Evolutionary conservation across 495 filamentous ascomycete genomes (phyloP), one percentile per base, ranked within the genome.

Genomic region (Aspergillus funiculosus): DNA sequence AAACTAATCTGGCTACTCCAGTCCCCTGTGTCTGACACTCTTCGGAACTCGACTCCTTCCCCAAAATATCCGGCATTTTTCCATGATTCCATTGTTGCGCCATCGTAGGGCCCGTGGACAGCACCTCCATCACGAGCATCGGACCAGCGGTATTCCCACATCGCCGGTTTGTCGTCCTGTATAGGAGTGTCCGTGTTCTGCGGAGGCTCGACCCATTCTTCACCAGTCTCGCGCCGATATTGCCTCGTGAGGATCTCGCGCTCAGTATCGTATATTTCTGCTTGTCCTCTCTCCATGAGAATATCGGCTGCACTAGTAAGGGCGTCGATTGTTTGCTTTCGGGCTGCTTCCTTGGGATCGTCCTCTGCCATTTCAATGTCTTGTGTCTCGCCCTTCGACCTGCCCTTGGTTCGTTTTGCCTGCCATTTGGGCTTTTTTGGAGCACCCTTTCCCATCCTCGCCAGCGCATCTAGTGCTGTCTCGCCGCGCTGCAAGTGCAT

Each of bases 81-180:
- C 92, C 92, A 98, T 0, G 85, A 82, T 34, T 75, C 74, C 92
- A 98, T 98, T 37, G 82, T 88, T 0, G 69, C 54, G 10, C 76
- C 81, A 56, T 94, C 86, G 60, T 90, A 98, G 1, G 90, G 89
- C 0, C 92, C 94, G 63, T 97, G 86, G 24, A 77, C 74, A 37
- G 80, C 74, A 0, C 79, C 87, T 3, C 79, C 83, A 57, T 95
- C 92, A n/a, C 88, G 73, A 30, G 82, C 88, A 55, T 95, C 89
- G 10, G 78, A 81, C 92, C 92, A 97, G 20, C 87, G 70, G 58
- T 85, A 97, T 61, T 97, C 86, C 91, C 91, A 98, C 73, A 81
- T 79, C 45, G 69, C 73, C 11, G 53, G 56, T 9, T 57, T 61
- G 24, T 62, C 52, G 3, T 59, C 51, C 13, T 57, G 54, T 4